Base-by-base conservation (phyloP, 106 monocot genomes). In the Ottelia alismoides region DNA sequence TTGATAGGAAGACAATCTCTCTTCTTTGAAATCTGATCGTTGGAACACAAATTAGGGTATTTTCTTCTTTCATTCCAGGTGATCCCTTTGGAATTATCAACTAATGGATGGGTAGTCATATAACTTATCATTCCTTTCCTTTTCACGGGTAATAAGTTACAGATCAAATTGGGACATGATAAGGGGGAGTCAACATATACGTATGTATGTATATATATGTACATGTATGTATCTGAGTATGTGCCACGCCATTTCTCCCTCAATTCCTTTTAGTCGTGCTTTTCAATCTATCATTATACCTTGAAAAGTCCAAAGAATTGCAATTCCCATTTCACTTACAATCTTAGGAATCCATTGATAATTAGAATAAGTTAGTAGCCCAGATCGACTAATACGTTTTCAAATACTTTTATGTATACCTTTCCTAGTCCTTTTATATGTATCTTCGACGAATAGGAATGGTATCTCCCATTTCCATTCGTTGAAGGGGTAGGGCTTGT, bases 241-340 rank as follows among this genome's bases (percentile, higher is more conserved):
- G 26, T 54, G 26, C 12, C 4, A 25, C 24, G 12, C 11, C 11
- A 54, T 2, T 54, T 54, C 53, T 54, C n/a, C 25, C 18, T 19
- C 5, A 54, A 9, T 29, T 51, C 50, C 50, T 54, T 54, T 54
- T 54, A 12, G 28, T 12, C 53, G 28, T 5, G 23, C 53, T 54
- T 54, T n/a, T 25, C 24, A 27, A 54, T 54, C 53, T 25, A 29
- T 54, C 53, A 54, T 25, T 54, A 54, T 54, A 54, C 24, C 53
- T 54, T 25, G 23, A 54, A 24, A 54, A 54, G 25, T 54, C 4
- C 22, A 54, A 54, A 23, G 53, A 54, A 27, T 54, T 27, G 53
- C 53, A 19, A 54, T 54, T 27, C 53, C 23, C 53, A 25, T 54
- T 54, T 24, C 53, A 54, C 53, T 5, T 19, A 54, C 5, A 51